Conservation (phyloP, 1,284 basidiomycete species). For the Ceratobasidium sp. region DNA sequence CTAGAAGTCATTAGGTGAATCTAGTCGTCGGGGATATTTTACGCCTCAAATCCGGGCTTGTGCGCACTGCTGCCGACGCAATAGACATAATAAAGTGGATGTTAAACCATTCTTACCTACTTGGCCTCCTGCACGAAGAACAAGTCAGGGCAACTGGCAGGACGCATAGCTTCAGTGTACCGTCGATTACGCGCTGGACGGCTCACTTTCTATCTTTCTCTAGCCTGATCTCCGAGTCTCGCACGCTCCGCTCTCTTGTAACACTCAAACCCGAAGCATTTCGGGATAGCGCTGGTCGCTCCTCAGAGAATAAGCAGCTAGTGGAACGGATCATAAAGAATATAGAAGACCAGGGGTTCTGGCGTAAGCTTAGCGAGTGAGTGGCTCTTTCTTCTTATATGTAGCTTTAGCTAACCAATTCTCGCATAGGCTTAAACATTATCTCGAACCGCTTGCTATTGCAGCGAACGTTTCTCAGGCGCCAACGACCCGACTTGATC, state of each 20-base stretch:
- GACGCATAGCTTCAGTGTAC: neutral
- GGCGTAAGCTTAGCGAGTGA: slow-evolving; percentile 5
- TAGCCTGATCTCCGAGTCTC: neutral
- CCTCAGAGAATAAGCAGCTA: neutral
- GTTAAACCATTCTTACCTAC: neutral
- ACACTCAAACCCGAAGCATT: slow-evolving; percentile 5
- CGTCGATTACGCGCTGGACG: neutral
- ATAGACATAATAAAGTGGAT: slow-evolving; percentile 8
- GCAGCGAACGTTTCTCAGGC: slow-evolving; percentile 54
- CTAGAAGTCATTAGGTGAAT: neutral
- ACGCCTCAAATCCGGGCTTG: neutral
- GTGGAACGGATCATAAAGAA: neutral
- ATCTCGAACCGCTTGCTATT: slow-evolving; percentile 54
- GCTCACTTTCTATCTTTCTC: slow-evolving; percentile 4
- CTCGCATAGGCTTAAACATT: slow-evolving; percentile 46
- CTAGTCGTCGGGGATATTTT: slow-evolving; percentile 12
- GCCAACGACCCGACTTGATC: slow-evolving; percentile 50
- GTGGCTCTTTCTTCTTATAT: neutral
- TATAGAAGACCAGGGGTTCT: neutral
- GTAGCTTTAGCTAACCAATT: neutral
- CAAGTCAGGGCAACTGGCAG: neutral
- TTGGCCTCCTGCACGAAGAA: slow-evolving; percentile 4
- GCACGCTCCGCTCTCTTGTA: neutral
- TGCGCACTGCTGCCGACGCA: neutral
- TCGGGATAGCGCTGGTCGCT: neutral